Conservation (phyloP, 352 stramenopile genomes). For the Phytophthora pseudosyringae region DNA sequence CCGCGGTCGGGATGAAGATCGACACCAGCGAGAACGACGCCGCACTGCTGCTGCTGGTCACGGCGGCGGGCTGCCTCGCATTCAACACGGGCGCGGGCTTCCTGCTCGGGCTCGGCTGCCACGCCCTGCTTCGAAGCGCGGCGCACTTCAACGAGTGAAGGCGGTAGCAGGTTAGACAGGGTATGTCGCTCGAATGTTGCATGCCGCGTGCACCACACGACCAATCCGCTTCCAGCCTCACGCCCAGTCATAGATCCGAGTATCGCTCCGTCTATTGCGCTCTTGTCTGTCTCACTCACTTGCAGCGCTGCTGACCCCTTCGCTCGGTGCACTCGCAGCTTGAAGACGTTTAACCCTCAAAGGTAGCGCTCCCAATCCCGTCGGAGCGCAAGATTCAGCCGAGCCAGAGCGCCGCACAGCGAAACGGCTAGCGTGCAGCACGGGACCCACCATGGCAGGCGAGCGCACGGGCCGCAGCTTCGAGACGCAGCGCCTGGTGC, state of each 20-base stretch:
- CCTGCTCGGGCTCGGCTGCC: slow-evolving; percentile 48
- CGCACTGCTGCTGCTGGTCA: slow-evolving; percentile 51
- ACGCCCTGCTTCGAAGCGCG: slow-evolving; percentile 37
- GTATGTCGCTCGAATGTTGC: slow-evolving; percentile 19
- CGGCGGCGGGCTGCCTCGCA: slow-evolving; percentile 45
- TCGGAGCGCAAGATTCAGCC: slow-evolving; percentile 19
- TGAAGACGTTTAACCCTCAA: slow-evolving; percentile 13
- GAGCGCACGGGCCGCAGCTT: slow-evolving; percentile 32
- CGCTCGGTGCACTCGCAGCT: slow-evolving; percentile 4
- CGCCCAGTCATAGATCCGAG: slow-evolving; percentile 7
- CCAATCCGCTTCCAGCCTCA: background rate
- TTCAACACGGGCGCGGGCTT: slow-evolving; percentile 70
- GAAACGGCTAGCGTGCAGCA: slow-evolving; percentile 11
- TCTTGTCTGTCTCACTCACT: slow-evolving; percentile 26
- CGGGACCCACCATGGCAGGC: slow-evolving; percentile 18
- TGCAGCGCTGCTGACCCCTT: slow-evolving; percentile 3
- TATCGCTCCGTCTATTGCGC: slow-evolving; percentile 19
- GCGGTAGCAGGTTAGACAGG: slow-evolving; percentile 8
- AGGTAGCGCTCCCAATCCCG: slow-evolving; percentile 28
- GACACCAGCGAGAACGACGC: slow-evolving; percentile 48
- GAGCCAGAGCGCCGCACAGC: slow-evolving; percentile 10
- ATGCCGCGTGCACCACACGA: slow-evolving; percentile 12
- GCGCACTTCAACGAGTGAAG: slow-evolving; percentile 30
- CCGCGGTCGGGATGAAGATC: slow-evolving; percentile 55
- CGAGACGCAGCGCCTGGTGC: slow-evolving; percentile 45